A percentile compares a stretch with the other conserved stretches of the same genome.
Conservation (phyloP, 352 stramenopile species). For the Globisporangium canariense region DNA sequence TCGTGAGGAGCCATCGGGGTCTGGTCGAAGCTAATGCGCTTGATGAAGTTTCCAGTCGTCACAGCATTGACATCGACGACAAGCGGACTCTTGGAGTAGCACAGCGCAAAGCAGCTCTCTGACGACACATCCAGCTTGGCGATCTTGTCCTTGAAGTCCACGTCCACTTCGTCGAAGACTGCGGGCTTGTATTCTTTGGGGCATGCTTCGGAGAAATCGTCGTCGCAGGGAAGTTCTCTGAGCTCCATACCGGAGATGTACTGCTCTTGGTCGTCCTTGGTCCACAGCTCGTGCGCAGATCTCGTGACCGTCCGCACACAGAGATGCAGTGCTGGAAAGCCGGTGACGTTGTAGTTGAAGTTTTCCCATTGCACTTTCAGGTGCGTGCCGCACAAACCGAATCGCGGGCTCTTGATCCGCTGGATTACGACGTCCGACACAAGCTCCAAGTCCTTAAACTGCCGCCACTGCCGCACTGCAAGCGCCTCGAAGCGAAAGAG, state of each 20-base stretch:
- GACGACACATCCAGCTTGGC: background rate
- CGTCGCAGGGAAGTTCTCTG: background rate
- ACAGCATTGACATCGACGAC: constrained; percentile 1
- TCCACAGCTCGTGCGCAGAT: background rate
- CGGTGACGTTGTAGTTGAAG: constrained; percentile 1
- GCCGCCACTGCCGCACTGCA: background rate
- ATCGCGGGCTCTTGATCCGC: background rate
- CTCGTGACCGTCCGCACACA: background rate
- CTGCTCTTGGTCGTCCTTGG: background rate
- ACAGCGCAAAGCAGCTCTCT: background rate
- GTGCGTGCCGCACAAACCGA: background rate
- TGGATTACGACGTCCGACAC: background rate
- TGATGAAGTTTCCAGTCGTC: background rate
- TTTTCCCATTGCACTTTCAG: constrained; percentile 4
- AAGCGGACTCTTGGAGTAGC: background rate
- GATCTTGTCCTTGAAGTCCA: background rate
- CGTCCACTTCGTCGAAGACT: background rate
- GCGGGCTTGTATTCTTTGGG: background rate
- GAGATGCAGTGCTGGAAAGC: background rate
- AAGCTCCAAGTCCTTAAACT: background rate
- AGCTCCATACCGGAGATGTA: background rate
- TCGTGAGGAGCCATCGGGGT: background rate
- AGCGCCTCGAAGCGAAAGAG: background rate
- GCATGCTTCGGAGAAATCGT: background rate
- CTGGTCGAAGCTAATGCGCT: background rate